Evolutionary conservation across 2,329 filamentous ascomycete genomes (phyloP).

Genomic region (Colletotrichum gloeosporioides): DNA sequence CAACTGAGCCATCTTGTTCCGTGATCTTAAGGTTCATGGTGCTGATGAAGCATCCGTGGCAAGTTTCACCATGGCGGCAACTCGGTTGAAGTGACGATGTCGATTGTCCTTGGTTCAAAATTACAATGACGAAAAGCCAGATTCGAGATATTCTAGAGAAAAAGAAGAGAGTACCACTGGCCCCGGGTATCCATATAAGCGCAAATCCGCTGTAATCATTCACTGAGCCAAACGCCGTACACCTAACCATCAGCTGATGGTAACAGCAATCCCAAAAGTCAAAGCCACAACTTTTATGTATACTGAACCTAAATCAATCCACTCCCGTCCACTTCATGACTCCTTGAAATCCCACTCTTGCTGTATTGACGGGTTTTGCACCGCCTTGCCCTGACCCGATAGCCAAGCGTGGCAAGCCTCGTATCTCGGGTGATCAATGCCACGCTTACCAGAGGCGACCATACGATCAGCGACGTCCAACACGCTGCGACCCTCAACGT

Average conservation of each 20-base stretch:
- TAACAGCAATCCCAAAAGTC: not conserved
- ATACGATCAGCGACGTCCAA: slow-evolving; percentile 51
- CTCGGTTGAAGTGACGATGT: no score
- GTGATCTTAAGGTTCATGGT: no score
- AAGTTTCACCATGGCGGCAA: no score
- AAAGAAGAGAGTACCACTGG: not conserved
- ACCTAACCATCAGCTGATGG: not conserved
- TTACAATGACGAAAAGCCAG: not conserved
- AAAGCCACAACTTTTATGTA: slow-evolving; percentile 1
- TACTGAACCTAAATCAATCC: not conserved
- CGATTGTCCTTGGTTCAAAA: no score
- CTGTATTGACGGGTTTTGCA: slow-evolving; percentile 43
- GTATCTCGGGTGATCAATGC: slow-evolving; percentile 44
- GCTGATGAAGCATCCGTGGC: no score
- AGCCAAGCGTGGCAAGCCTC: slow-evolving; percentile 53
- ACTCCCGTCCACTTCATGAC: not conserved
- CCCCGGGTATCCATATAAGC: not conserved
- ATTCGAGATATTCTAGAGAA: not conserved
- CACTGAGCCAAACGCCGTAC: not conserved
- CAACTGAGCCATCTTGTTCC: no score
- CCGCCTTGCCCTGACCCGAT: slow-evolving; percentile 40
- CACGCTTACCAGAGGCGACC: slow-evolving; percentile 34
- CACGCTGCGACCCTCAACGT: slow-evolving; percentile 48
- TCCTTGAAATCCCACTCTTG: slow-evolving; percentile 43
- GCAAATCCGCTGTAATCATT: not conserved